These are phyloP conservation scores for Trichoderma orchidacearum DNA, from an alignment of 495 filamentous ascomycete genomes.

Conservation along the genomic window DNA sequence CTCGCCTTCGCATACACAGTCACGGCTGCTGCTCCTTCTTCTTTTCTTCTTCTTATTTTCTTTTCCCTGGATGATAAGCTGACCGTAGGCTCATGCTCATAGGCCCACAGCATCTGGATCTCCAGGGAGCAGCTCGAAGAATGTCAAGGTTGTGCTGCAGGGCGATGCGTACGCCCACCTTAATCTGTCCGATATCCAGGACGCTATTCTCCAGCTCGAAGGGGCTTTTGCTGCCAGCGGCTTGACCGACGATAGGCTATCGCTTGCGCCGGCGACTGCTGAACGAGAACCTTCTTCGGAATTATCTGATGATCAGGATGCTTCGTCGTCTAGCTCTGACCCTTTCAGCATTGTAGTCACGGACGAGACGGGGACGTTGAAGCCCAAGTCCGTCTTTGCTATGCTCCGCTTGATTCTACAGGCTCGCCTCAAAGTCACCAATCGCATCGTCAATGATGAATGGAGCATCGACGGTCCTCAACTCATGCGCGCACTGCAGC, in stretches of 20 bases:
- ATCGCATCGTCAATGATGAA: background rate
- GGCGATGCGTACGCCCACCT: background rate
- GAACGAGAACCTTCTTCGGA: background rate
- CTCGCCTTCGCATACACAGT: background rate
- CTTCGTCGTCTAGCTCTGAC: background rate
- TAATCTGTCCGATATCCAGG: background rate
- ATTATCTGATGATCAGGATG: background rate
- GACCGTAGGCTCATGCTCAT: background rate
- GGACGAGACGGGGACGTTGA: background rate
- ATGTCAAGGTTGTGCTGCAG: background rate
- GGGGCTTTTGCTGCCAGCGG: background rate
- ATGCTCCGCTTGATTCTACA: background rate
- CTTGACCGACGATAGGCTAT: background rate
- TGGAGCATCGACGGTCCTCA: slow-evolving; percentile 1
- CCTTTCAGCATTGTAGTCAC: background rate
- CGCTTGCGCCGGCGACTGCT: background rate
- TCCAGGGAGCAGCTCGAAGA: background rate
- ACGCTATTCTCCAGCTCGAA: slow-evolving; percentile 2
- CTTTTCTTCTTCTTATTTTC: background rate
- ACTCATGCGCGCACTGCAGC: background rate
- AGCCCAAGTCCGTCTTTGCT: background rate
- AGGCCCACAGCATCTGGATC: background rate
- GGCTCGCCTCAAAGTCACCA: background rate
- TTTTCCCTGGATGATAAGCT: slow-evolving; percentile 1
- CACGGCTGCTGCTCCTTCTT: background rate